These are phyloP conservation scores for Tulasnella sp. DNA, from an alignment of 768 basidiomycete species.

Conservation along the genomic window DNA sequence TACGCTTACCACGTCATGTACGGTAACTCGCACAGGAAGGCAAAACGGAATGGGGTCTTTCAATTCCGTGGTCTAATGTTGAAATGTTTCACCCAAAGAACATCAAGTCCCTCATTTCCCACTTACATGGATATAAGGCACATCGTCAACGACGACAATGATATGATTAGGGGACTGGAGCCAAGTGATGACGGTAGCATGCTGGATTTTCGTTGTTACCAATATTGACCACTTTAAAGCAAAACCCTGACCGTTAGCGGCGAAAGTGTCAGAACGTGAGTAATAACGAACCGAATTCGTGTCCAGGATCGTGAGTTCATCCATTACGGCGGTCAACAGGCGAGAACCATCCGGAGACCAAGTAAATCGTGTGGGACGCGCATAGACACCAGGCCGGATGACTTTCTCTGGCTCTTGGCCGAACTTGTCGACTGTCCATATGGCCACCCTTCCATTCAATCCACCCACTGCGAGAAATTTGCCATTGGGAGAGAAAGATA, in stretches of 20 bases:
- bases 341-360: conserved; percentile 70
- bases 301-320: conserved; percentile 68
- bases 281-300: conserved; percentile 43
- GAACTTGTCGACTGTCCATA: conserved; percentile 37
- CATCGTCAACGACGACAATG: too few species aligned
- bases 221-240: conserved; percentile 50
- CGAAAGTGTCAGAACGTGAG: too few species aligned
- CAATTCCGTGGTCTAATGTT: too few species aligned
- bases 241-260: conserved; percentile 38
- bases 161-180: too few species aligned
- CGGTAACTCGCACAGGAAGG: too few species aligned
- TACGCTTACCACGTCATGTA: too few species aligned
- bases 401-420: conserved; percentile 50
- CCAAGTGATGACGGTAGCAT: conserved; percentile 43
- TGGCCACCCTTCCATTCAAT: conserved; percentile 35
- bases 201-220: too few species aligned
- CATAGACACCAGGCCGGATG: conserved; percentile 35
- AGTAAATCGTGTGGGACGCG: conserved; percentile 58
- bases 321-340: conserved; percentile 59
- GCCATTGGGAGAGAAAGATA: conserved; percentile 75
- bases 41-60: too few species aligned
- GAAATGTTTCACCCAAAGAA: too few species aligned
- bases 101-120: too few species aligned
- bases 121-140: too few species aligned
- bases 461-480: conserved; percentile 68